Percentiles rank a stretch among this genome's conserved stretches.
phyloP scores from a whole-genome alignment of 495 filamentous ascomycete species.

The Patellaria atrata region DNA sequence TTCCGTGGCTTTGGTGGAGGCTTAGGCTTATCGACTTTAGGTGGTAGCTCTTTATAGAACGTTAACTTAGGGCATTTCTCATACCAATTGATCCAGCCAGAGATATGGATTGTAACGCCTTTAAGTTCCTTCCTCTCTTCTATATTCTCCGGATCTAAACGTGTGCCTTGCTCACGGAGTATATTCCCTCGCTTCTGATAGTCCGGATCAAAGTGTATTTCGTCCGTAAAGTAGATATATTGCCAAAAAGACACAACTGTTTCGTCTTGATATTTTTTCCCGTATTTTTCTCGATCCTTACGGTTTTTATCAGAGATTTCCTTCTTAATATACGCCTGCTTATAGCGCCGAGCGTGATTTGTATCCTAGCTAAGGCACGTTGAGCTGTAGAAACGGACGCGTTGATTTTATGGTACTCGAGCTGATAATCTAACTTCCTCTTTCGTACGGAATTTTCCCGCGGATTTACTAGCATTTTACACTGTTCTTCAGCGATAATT shows the following conservation, averaged over 20 bases:
- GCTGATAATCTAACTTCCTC: not conserved
- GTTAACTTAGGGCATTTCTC: not conserved
- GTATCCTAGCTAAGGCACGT: not conserved
- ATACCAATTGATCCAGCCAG: not conserved
- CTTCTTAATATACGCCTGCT: not conserved
- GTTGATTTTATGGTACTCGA: not conserved
- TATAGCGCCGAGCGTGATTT: not conserved
- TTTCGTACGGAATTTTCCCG: not conserved
- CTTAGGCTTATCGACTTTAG: not conserved
- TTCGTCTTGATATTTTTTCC: not conserved
- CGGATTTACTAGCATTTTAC: conserved; percentile 1
- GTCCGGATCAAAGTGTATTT: not conserved
- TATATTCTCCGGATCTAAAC: conserved; percentile 1
- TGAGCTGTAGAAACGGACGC: not conserved
- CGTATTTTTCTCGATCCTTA: not conserved
- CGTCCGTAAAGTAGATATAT: conserved; percentile 1
- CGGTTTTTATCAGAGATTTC: conserved; percentile 1
- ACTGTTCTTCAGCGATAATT: too few relatives aligned
- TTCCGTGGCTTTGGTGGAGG: not conserved
- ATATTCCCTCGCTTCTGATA: not conserved
- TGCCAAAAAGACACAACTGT: not conserved
- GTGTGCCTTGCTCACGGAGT: not conserved
- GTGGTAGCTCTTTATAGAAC: conserved; percentile 3
- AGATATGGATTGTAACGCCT: not conserved
- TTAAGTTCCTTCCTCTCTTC: too few relatives aligned